Evolutionary conservation across 257 asterid genomes (phyloP), one percentile per base, ranked within the genome.

Genomic region (Rehmannia glutinosa): DNA sequence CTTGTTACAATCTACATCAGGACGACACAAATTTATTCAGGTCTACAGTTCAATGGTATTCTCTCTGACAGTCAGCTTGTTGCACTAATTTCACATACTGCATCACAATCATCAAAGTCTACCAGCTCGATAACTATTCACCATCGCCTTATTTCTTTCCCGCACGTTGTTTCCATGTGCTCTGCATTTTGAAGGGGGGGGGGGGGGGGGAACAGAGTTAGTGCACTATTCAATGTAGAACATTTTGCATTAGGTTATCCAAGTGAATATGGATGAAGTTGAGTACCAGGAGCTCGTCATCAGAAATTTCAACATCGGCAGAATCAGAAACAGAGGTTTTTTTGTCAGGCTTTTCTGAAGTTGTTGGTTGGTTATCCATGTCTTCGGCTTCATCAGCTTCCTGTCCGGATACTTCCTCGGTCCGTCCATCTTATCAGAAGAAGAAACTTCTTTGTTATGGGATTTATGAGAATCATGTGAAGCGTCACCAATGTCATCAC

Each of bases 221-320:
- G 73, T 19, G 50, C 46, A 53, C 35, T 47, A 12, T 24, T 27
- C 52, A 10, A 24, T 27, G 20, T 6, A 7, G 27, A 32, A 41
- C 35, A 49, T 11, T 17, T 10, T 8, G n/a, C 35, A 10, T 41
- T 21, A 39, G 63, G 47, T 6, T 50, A 15, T 17, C 19, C 27
- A 17, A 55, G 61, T 51, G 43, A 6, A 20, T 30, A 39, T n/a
- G 8, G 69, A 25, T 39, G 17, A 57, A 52, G 77, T 35, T 32
- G 27, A 57, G 62, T 90, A 94, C 99, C 87, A 94, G 90, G 67
- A 90, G 96, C 82, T 88, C 97, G 21, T 94, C 87, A 15, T 94
- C 99, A 19, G 95, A 84, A 66, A 71, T 47, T 70, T 94, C 97
- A 12, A 78, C 43, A 56, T 80, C 88, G 12, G 20, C 75, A 53